These are phyloP conservation scores for Schizonepeta tenuifolia DNA, from an alignment of 257 asterid species.

Conservation along the genomic window DNA sequence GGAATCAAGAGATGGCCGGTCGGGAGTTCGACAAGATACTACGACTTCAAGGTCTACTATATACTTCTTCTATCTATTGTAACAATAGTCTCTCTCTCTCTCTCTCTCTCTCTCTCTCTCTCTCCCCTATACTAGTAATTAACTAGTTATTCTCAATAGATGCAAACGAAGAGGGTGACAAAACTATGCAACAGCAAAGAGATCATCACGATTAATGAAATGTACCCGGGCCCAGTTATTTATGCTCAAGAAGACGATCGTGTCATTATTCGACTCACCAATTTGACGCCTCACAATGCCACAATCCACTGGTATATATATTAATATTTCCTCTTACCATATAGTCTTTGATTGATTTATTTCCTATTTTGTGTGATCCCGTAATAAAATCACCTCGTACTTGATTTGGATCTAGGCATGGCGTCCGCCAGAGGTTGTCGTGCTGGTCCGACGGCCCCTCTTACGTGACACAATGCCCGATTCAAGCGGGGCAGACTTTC, in stretches of 20 bases:
- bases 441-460: constrained; percentile 82
- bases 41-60: constrained; percentile 53
- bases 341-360: too few species aligned
- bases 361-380: too few species aligned
- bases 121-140: not conserved
- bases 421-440: constrained; percentile 58
- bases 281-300: constrained; percentile 53
- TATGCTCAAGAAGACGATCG: constrained; percentile 69
- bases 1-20: constrained; percentile 44
- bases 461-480: constrained; percentile 67
- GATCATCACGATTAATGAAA: constrained; percentile 55
- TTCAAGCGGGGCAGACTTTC: constrained; percentile 60
- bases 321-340: too few species aligned
- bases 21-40: constrained; percentile 53
- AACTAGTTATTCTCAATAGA: constrained; percentile 32
- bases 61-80: not conserved
- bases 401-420: constrained; percentile 53
- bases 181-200: constrained; percentile 52
- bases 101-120: not conserved
- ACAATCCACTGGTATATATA: constrained; percentile 58
- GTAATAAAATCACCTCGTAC: too few species aligned
- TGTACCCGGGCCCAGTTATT: constrained; percentile 64
- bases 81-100: too few species aligned
- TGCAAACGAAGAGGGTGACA: constrained; percentile 52
- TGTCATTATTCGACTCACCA: constrained; percentile 49